Percentiles rank a stretch among this genome's conserved stretches.
phyloP scores from a whole-genome alignment of 192 early-diverging fungal genomes.

The Linnemannia zychae region DNA sequence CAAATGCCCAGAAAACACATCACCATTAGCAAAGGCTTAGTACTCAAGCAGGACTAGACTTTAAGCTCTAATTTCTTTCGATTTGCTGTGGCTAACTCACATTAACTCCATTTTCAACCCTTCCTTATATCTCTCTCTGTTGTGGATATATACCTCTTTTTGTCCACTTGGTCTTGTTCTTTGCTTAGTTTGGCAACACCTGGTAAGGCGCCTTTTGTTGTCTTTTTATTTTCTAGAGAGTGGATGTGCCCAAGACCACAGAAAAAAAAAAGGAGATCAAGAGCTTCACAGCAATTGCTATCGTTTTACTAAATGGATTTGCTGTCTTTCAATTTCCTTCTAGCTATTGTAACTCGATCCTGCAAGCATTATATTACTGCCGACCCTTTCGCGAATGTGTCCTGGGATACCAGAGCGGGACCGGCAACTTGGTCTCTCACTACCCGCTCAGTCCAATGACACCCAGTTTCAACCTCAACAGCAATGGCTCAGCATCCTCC shows the following conservation, averaged over 20 bases:
- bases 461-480: slow-evolving; percentile 27
- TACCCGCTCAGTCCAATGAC: slow-evolving; percentile 57
- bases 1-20: neutral
- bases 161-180: neutral
- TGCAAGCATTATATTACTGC: slow-evolving; percentile 97
- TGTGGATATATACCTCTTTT: neutral
- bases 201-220: slow-evolving; percentile 64
- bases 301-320: neutral
- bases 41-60: neutral
- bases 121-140: neutral
- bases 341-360: slow-evolving; percentile 95
- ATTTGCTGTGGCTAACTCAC: neutral
- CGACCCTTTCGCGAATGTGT: slow-evolving; percentile 95
- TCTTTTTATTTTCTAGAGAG: neutral
- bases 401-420: slow-evolving; percentile 75
- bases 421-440: slow-evolving; percentile 38
- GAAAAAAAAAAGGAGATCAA: neutral
- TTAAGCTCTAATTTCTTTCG: neutral
- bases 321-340: neutral
- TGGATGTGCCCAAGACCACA: too few species aligned
- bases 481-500: slow-evolving; percentile 28
- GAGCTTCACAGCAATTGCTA: neutral
- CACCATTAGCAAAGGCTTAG: neutral
- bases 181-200: slow-evolving; percentile 85
- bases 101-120: neutral